A percentile compares a stretch with the other conserved stretches of the same genome.
Conservation (phyloP, 2,329 filamentous ascomycete species). For the Raffaelea deltoideospora region DNA sequence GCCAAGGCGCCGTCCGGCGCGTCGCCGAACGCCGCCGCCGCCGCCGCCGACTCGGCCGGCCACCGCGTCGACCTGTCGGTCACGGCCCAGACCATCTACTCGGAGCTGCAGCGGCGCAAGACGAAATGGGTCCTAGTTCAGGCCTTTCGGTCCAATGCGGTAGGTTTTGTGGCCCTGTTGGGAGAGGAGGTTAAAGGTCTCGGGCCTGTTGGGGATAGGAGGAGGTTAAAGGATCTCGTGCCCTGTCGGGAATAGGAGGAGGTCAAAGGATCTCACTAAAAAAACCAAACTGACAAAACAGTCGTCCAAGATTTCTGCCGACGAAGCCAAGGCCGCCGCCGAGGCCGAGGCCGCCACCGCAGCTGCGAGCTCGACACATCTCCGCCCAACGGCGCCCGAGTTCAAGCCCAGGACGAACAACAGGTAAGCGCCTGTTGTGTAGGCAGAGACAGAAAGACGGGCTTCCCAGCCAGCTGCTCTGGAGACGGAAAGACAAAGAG, state of each 20-base stretch:
- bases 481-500: too few relatives aligned
- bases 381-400: conserved; percentile 45
- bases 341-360: conserved; percentile 10
- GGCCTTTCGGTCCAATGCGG: conserved; percentile 51
- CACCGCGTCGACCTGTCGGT: conserved; percentile 61
- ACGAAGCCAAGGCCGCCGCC: conserved; percentile 6
- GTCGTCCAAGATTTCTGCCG: conserved; percentile 4
- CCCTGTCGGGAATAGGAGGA: too few relatives aligned
- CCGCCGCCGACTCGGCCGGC: conserved; percentile 28
- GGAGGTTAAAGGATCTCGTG: too few relatives aligned
- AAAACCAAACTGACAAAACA: too few relatives aligned
- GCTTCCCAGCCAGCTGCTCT: too few relatives aligned
- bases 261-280: too few relatives aligned
- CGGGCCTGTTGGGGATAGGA: too few relatives aligned
- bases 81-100: conserved; percentile 55
- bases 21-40: too few relatives aligned
- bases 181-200: too few relatives aligned
- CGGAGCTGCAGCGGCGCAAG: conserved; percentile 51
- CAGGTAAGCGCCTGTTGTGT: too few relatives aligned
- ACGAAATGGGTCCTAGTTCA: conserved; percentile 60
- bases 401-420: conserved; percentile 46
- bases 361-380: conserved; percentile 19
- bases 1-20: conserved; percentile 22
- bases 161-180: conserved; percentile 22
- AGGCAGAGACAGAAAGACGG: too few relatives aligned